Evolutionary conservation across 371 early-diverging fungal genomes (phyloP).

Genomic region (Catenaria anguillulae): DNA sequence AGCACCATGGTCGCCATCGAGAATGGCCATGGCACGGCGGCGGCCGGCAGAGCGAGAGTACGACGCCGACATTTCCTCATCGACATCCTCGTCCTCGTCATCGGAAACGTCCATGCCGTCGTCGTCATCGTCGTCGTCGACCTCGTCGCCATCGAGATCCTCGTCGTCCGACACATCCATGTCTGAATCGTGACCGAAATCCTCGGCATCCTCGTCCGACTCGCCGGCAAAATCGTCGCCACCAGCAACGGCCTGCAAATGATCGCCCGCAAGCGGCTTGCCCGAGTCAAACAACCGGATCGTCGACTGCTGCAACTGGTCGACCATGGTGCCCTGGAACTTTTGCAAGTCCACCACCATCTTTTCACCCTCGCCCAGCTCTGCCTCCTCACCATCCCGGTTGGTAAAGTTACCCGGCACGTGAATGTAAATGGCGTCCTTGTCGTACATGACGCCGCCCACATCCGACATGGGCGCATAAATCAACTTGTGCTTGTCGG

Average conservation of each 20-base stretch:
- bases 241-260: conserved; percentile 19
- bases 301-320: conserved; percentile 56
- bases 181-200: too few relatives aligned
- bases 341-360: conserved; percentile 87
- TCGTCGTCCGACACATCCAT: too few relatives aligned
- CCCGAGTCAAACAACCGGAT: conserved; percentile 69
- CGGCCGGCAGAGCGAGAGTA: background rate
- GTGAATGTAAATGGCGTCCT: conserved; percentile 94
- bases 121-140: conserved; percentile 12
- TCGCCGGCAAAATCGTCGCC: conserved; percentile 14
- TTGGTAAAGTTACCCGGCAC: conserved; percentile 73
- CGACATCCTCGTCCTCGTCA: conserved; percentile 10
- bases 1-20: conserved; percentile 4
- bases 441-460: conserved; percentile 94
- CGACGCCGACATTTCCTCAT: background rate
- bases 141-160: conserved; percentile 21
- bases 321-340: conserved; percentile 53
- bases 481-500: conserved; percentile 83
- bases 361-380: conserved; percentile 60
- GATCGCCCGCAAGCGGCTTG: conserved; percentile 48
- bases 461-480: conserved; percentile 98
- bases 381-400: conserved; percentile 21
- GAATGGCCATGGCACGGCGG: background rate
- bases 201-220: background rate
- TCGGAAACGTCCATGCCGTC: conserved; percentile 17